phyloP scores from a whole-genome alignment of 164 flowering plant species.

The Kalanchoe fedtschenkoi region DNA sequence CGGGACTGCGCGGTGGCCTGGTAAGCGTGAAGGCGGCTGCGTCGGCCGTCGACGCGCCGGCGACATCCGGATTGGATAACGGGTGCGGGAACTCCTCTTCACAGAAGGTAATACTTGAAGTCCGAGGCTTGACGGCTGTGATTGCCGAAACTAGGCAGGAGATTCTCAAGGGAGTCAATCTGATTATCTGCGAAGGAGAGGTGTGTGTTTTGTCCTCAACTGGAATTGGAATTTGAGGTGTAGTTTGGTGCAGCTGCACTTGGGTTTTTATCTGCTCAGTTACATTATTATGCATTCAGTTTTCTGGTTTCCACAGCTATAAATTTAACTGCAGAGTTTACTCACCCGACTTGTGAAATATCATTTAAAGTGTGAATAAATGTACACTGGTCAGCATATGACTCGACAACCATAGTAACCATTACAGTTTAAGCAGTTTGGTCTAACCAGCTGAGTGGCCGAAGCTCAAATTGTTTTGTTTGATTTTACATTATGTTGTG shows the following conservation, averaged over 20 bases:
- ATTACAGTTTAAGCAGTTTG: no score
- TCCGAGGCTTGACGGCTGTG: conserved; percentile 66
- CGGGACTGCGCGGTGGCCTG: background rate
- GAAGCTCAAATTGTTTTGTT: background rate
- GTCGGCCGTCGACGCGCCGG: background rate
- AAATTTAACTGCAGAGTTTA: no score
- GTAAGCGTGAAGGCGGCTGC: background rate
- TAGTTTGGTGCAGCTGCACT: background rate
- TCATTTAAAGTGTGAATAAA: no score
- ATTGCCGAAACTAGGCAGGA: conserved; percentile 47
- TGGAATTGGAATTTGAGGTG: background rate
- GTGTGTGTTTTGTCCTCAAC: conserved; percentile 19
- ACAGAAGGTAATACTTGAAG: conserved; percentile 34
- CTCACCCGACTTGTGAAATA: no score
- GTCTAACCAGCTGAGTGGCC: no score
- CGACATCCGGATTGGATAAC: background rate
- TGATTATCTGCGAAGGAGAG: conserved; percentile 72
- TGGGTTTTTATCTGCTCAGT: no score
- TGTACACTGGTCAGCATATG: no score
- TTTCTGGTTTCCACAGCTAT: no score
- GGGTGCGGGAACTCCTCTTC: background rate
- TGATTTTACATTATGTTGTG: background rate
- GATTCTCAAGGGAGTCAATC: conserved; percentile 74
- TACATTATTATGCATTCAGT: no score
- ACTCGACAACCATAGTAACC: no score